A percentile compares a stretch with the other conserved stretches of the same genome.
These are phyloP conservation scores for Diaporthe caulivora DNA, from an alignment of 2,329 filamentous ascomycete genomes.

Conservation along the genomic window DNA sequence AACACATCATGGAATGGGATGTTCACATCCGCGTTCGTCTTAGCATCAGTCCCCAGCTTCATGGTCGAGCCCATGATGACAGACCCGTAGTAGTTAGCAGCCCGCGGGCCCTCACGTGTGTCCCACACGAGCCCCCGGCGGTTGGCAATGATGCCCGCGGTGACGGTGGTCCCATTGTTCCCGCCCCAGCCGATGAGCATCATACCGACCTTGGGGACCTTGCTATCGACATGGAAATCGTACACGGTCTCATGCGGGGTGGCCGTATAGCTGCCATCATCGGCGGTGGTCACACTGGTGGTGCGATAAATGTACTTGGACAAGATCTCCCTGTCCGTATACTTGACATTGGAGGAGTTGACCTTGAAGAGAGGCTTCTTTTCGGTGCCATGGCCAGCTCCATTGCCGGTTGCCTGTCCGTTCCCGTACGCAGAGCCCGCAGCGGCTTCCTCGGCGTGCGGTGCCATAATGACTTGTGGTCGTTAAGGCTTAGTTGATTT, in stretches of 20 bases:
- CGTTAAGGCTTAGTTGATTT: constrained; percentile 41
- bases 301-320: constrained; percentile 98
- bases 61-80: constrained; percentile 97
- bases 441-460: constrained; percentile 78
- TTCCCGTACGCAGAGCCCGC: constrained; percentile 71
- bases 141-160: constrained; percentile 97
- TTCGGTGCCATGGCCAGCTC: constrained; percentile 53
- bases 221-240: constrained; percentile 97
- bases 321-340: constrained; percentile 88
- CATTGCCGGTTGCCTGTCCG: constrained; percentile 57
- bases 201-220: constrained; percentile 91
- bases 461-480: constrained; percentile 78
- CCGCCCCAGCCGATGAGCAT: constrained; percentile 99
- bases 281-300: constrained; percentile 79
- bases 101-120: constrained; percentile 87
- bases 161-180: constrained; percentile 98
- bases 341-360: constrained; percentile 90
- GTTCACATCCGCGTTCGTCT: constrained; percentile 90
- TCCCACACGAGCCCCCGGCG: constrained; percentile 89
- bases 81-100: constrained; percentile 98
- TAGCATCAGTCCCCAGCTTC: constrained; percentile 90
- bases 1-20: constrained; percentile 95
- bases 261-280: constrained; percentile 82
- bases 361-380: constrained; percentile 81
- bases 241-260: constrained; percentile 90